Base-by-base conservation (phyloP, 192 early-diverging fungal species). In the Mortierella hygrophila region DNA sequence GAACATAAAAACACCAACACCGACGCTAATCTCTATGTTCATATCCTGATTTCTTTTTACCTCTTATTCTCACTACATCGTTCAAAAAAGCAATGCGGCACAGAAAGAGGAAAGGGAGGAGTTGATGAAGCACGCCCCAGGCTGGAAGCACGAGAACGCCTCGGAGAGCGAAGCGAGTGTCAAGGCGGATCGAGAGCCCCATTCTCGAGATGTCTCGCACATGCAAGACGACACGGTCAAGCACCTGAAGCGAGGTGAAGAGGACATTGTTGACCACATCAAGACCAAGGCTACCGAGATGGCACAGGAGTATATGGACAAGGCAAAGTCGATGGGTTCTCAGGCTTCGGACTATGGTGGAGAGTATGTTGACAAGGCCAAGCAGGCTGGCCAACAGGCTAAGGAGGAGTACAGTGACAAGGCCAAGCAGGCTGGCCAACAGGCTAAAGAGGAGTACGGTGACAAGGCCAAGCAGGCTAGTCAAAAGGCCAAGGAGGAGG, bases 131-230 rank as follows among this genome's bases (percentile, higher is more conserved):
- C 75, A 82, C 57, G 81, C 81, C n/a, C 81, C 81, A 23, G 81
- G 81, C 26, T 82, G 83, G 74, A 78, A 78, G 70, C 52, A 71
- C 4, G 83, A 80, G 35, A 77, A 85, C 21, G 78, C 74, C 21
- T 83, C 82, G 3, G 81, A 69, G 5, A 82, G 81, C 38, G 81
- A 82, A 49, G 81, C 81, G 8, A 77, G 23, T 6, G 75, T 82
- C 42, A 82, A 82, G 71, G 81, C 81, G 1, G 81, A 82, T 40
- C 81, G 81, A n/a, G 81, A 82, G 46, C 70, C 74, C 13, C 76
- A 77, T 37, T 23, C 81, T 0, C 42, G 15, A 41, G 70, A 76
- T n/a, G 46, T 77, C 4, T 26, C 76, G 70, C 35, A 80, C 29
- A 21, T 85, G 13, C 83, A 85, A n/a, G 1, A 73, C 5, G 74